A percentile compares a stretch with the other conserved stretches of the same genome.
Evolutionary conservation across 768 basidiomycete species (phyloP).

Genomic region (Auricularia sp.): DNA sequence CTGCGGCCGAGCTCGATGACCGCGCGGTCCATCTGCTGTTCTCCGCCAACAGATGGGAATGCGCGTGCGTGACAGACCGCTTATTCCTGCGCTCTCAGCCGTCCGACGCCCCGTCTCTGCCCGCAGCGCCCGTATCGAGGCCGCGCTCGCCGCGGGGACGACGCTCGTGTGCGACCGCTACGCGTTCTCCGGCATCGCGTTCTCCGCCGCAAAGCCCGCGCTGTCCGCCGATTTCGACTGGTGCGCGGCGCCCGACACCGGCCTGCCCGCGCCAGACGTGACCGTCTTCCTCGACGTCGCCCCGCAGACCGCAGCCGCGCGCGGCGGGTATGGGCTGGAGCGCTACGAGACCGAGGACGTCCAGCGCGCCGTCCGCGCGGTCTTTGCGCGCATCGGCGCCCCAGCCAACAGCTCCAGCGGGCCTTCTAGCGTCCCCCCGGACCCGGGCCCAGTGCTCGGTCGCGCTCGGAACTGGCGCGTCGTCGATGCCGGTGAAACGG

Average conservation of each 20-base stretch:
- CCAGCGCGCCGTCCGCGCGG: slow-evolving; percentile 51
- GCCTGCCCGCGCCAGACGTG: slow-evolving; percentile 82
- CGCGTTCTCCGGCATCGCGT: slow-evolving; percentile 93
- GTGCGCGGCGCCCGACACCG: slow-evolving; percentile 79
- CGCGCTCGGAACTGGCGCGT: neutral
- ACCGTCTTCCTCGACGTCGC: slow-evolving; percentile 79
- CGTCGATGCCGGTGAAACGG: neutral
- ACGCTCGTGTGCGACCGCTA: slow-evolving; percentile 86
- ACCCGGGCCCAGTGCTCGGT: neutral
- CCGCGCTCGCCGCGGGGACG: slow-evolving; percentile 49
- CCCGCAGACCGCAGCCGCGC: slow-evolving; percentile 50
- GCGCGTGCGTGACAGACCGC: slow-evolving; percentile 44
- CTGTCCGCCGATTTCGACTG: slow-evolving; percentile 54
- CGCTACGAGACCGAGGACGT: slow-evolving; percentile 76
- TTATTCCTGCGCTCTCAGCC: neutral
- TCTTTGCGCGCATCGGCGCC: slow-evolving; percentile 46
- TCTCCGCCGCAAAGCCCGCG: slow-evolving; percentile 35
- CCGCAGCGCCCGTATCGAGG: slow-evolving; percentile 49
- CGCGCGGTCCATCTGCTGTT: slow-evolving; percentile 88
- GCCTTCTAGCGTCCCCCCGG: neutral
- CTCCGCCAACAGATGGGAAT: slow-evolving; percentile 95
- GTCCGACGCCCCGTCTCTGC: neutral
- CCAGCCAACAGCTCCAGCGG: too few species aligned
- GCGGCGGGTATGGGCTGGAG: slow-evolving; percentile 80
- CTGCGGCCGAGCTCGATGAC: slow-evolving; percentile 80